phyloP scores from a whole-genome alignment of 169 alveolate species.

The Perkinsus olseni region DNA sequence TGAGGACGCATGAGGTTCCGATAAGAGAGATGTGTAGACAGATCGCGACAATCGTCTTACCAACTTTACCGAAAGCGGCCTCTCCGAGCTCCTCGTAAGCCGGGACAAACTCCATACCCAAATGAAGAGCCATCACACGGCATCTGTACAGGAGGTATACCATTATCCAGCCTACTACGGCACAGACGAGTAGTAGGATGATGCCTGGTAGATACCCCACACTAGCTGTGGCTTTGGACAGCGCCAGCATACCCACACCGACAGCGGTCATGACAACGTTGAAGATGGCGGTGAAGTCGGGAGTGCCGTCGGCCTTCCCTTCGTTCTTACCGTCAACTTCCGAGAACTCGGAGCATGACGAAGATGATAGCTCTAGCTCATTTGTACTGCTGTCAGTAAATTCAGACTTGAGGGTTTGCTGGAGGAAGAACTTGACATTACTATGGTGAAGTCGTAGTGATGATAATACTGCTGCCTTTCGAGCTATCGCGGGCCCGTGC shows the following conservation, averaged over 20 bases:
- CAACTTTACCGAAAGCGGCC: not conserved
- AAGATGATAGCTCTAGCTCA: not conserved
- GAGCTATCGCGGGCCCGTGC: not conserved
- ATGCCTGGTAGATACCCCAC: not conserved
- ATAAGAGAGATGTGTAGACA: not conserved
- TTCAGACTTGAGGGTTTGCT: not conserved
- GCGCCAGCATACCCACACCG: not conserved
- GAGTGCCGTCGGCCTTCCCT: conserved; percentile 3
- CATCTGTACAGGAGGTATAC: not conserved
- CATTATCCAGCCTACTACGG: not conserved
- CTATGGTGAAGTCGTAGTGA: not conserved
- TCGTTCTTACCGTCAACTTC: not conserved
- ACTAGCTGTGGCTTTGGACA: not conserved
- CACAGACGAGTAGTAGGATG: not conserved
- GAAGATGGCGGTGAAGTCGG: not conserved
- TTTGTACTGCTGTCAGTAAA: not conserved
- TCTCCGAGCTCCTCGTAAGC: not conserved
- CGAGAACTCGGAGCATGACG: not conserved
- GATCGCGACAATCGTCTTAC: not conserved
- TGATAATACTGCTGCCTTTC: not conserved
- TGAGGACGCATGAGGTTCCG: not conserved
- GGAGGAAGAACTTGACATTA: not conserved
- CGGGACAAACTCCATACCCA: not conserved
- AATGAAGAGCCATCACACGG: not conserved
- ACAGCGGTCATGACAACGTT: not conserved